These are phyloP conservation scores for Didymosphaeria variabile DNA, from an alignment of 2,329 filamentous ascomycete genomes.

Conservation along the genomic window DNA sequence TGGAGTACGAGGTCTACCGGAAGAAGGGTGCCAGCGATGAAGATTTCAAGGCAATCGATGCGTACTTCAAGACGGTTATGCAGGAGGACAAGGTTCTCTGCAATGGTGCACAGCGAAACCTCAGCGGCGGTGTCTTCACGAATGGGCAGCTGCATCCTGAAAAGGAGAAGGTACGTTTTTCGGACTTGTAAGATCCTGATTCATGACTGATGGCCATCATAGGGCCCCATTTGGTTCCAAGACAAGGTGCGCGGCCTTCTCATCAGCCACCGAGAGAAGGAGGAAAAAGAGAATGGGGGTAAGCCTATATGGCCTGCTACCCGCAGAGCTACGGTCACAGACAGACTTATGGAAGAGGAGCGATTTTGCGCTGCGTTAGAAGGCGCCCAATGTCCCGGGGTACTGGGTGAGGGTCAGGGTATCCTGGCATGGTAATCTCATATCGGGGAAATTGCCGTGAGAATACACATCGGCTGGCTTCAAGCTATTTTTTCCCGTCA, in stretches of 20 bases:
- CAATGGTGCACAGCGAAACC: constrained; percentile 64
- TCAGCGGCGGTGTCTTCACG: constrained; percentile 66
- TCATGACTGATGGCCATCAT: no score
- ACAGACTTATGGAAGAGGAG: not conserved
- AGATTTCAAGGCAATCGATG: constrained; percentile 63
- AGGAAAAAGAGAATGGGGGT: constrained; percentile 10
- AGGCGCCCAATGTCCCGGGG: no score
- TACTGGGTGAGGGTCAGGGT: no score
- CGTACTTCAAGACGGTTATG: constrained; percentile 69
- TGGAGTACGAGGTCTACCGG: constrained; percentile 68
- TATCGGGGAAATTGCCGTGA: no score
- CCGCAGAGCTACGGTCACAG: not conserved
- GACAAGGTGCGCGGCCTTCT: constrained; percentile 57
- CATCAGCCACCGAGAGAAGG: constrained; percentile 23
- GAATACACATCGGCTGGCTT: no score
- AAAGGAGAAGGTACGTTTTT: constrained; percentile 48
- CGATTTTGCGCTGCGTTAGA: not conserved
- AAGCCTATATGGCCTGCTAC: constrained; percentile 19
- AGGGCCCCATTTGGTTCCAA: constrained; percentile 55
- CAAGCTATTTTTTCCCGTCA: no score
- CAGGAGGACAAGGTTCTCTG: constrained; percentile 69
- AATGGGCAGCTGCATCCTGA: constrained; percentile 68
- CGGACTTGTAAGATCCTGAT: no score
- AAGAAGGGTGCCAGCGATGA: constrained; percentile 65
- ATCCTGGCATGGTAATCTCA: no score